These are phyloP conservation scores for Climacium dendroides DNA, from an alignment of 225 moss, liverwort and hornwort genomes.

Conservation along the genomic window DNA sequence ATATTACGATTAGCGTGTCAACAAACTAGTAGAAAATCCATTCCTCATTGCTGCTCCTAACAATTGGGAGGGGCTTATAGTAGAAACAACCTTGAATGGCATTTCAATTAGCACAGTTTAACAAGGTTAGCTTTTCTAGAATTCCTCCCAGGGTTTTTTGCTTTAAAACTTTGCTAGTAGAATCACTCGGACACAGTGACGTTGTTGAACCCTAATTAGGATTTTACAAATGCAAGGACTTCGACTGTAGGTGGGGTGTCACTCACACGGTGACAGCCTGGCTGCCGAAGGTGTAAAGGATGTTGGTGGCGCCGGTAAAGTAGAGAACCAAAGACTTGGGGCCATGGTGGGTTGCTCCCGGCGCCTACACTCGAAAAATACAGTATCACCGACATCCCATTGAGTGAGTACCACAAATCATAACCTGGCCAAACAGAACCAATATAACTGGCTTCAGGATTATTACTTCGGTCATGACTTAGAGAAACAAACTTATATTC, in stretches of 20 bases:
- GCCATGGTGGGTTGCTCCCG: slow-evolving; percentile 45
- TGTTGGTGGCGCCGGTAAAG: slow-evolving; percentile 94
- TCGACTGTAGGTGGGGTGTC: not conserved
- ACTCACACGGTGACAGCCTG: slow-evolving; percentile 91
- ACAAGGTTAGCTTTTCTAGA: not conserved
- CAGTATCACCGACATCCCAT: slow-evolving; percentile 3
- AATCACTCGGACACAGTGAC: not conserved
- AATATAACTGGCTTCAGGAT: not conserved
- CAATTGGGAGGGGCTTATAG: not conserved
- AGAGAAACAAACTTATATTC: not conserved
- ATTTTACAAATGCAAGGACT: not conserved
- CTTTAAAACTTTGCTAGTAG: not conserved
- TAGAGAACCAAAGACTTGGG: slow-evolving; percentile 60
- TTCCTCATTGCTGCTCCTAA: not conserved
- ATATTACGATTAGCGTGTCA: not conserved
- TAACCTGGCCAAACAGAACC: slow-evolving; percentile 11
- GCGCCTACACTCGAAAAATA: slow-evolving; percentile 26
- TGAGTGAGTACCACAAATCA: slow-evolving; percentile 4
- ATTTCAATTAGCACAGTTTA: not conserved
- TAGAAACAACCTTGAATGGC: not conserved
- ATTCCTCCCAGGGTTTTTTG: not conserved
- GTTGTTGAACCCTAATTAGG: not conserved
- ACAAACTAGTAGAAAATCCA: not conserved
- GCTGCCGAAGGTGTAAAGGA: slow-evolving; percentile 87
- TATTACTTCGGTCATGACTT: not conserved